Base-by-base conservation (phyloP, 768 basidiomycete species). In the Gloeopeniophorella convolvens region DNA sequence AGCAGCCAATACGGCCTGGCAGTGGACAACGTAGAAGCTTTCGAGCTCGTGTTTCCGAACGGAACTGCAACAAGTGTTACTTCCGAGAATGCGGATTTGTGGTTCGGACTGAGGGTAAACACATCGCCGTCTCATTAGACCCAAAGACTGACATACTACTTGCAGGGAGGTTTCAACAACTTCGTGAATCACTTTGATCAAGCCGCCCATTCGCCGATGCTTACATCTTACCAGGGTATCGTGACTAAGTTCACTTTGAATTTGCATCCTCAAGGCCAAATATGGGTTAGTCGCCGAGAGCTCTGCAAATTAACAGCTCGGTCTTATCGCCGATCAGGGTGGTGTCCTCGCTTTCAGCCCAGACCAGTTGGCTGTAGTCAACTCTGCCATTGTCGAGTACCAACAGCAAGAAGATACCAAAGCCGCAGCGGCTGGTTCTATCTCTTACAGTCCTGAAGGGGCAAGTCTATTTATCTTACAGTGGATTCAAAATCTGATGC, bases 1-100 rank as follows among this genome's bases (percentile, higher is more conserved):
- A 64, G 62, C 9, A 68, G 63, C 49, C 62, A 63, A 42, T 60
- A 61, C 42, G 68, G 69, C 10, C 46, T 70, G 18, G 62, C 61
- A 5, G 58, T 69, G 33, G 69, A 70, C 50, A 69, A 68, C 43
- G 39, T 70, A 27, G 49, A 47, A 13, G 56, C 42, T 13, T 59
- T 54, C 10, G 37, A 63, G 45, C 42, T 68, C n/a, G 65, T 66
- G 9, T 45, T 62, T 2, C 65, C 67, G 3, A 56, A 57, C 39
- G 69, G 69, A 8, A 42, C 40, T 1, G 36, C 48, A 24, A 41
- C 15, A 15, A 46, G 27, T 4, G 37, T 46, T n/a, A 53, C 51
- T 15, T 16, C 24, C 16, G 20, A 18, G 3, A 21, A 49, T 31
- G 3, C 16, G 3, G 48, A 49, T 30, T 30, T 49, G 21, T 49